A percentile compares a stretch with the other conserved stretches of the same genome.
Conservation (phyloP, 768 basidiomycete species). For the Pisolithus orientalis region DNA sequence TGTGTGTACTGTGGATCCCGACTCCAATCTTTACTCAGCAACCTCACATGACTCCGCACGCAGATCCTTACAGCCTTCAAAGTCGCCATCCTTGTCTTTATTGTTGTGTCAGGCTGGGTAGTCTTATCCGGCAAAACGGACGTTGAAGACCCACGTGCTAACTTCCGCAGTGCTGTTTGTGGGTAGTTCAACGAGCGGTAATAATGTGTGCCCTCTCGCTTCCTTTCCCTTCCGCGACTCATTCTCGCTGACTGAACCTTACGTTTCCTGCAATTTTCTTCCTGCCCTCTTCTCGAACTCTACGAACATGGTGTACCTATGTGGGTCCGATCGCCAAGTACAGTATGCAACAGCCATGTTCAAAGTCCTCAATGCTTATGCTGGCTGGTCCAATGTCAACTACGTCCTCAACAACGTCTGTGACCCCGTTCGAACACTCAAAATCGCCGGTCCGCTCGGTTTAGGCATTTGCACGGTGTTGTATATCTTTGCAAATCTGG, state of each 20-base stretch:
- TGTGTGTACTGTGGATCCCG: constrained; percentile 23
- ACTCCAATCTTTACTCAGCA: background rate
- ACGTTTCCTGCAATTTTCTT: background rate
- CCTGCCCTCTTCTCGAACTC: too few relatives aligned
- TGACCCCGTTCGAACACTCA: constrained; percentile 53
- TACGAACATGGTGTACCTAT: too few relatives aligned
- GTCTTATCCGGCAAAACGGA: constrained; percentile 54
- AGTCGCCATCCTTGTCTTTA: constrained; percentile 44
- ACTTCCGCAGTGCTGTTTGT: constrained; percentile 54
- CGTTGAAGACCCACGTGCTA: constrained; percentile 49
- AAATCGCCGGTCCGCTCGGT: constrained; percentile 56
- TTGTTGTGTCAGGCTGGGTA: constrained; percentile 54
- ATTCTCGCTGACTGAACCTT: background rate
- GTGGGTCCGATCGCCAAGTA: background rate
- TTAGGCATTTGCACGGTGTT: constrained; percentile 46
- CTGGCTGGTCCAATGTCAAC: constrained; percentile 52
- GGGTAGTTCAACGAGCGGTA: constrained; percentile 47
- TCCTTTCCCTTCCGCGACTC: background rate
- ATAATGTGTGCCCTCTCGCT: constrained; percentile 29
- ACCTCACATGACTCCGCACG: background rate
- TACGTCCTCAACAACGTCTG: constrained; percentile 58
- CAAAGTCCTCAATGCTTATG: constrained; percentile 46
- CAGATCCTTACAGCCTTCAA: constrained; percentile 50
- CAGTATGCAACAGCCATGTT: constrained; percentile 58
- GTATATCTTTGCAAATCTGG: constrained; percentile 52